Conservation (phyloP, 1,284 basidiomycete genomes). For the Pholiota adiposa region DNA sequence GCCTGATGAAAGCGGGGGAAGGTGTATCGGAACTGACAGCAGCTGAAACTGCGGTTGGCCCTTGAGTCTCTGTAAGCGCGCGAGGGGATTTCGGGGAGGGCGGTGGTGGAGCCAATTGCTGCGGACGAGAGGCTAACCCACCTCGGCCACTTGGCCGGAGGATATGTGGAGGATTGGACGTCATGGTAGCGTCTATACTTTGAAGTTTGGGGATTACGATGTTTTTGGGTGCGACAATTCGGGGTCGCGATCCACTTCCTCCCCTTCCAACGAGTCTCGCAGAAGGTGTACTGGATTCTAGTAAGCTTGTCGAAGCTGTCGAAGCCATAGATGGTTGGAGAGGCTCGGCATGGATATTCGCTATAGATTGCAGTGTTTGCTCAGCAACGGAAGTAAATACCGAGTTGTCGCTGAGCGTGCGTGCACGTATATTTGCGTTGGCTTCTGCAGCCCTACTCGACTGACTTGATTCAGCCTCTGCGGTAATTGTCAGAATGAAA, state of each 20-base stretch:
- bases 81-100: not conserved
- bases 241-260: conserved; percentile 23
- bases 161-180: not conserved
- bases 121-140: conserved; percentile 18
- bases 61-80: not conserved
- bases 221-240: conserved; percentile 11
- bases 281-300: conserved; percentile 2
- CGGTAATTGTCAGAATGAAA: not conserved
- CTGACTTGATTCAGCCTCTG: not conserved
- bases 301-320: conserved; percentile 8
- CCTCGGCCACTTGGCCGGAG: conserved; percentile 18
- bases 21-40: not conserved
- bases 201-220: conserved; percentile 5
- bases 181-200: not conserved
- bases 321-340: not conserved
- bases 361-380: not conserved
- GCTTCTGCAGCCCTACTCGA: not conserved
- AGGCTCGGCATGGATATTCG: not conserved
- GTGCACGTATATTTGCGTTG: not conserved
- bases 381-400: not conserved
- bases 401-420: not conserved
- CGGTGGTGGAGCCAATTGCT: conserved; percentile 13
- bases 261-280: conserved; percentile 25
- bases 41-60: not conserved
- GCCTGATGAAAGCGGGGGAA: conserved; percentile 4